Evolutionary conservation across 73 alveolate species (phyloP).

Genomic region (Symbiodinium natans): DNA sequence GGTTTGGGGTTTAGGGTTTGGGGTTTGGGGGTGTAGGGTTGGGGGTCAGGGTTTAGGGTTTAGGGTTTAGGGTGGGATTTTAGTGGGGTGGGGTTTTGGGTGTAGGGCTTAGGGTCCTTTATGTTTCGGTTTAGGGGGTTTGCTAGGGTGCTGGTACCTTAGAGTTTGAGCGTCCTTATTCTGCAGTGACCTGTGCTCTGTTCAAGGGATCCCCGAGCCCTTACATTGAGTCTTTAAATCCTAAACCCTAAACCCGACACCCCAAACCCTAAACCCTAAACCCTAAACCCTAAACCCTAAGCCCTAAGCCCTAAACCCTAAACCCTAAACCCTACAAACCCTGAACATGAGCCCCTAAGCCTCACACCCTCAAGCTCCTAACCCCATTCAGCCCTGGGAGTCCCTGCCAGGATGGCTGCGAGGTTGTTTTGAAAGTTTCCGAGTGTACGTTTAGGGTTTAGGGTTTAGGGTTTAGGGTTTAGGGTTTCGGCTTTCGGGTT

Average conservation of each 20-base stretch:
- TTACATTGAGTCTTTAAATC: no score
- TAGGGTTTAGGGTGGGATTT: no score
- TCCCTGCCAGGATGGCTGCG: no score
- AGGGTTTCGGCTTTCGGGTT: not conserved
- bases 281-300: not conserved
- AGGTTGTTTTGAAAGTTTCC: no score
- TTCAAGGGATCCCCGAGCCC: no score
- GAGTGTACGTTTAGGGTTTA: not conserved
- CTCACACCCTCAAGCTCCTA: not conserved
- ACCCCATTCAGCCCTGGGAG: not conserved
- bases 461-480: not conserved
- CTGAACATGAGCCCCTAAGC: no score
- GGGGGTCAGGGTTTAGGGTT: not conserved
- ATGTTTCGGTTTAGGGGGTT: no score
- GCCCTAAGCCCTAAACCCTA: not conserved
- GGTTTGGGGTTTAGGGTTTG: not conserved
- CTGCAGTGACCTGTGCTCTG: no score
- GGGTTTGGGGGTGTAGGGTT: not conserved
- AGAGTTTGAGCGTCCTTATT: no score
- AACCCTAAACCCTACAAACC: not conserved
- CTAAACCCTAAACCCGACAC: not conserved
- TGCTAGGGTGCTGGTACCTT: no score
- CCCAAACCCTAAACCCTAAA: not conserved
- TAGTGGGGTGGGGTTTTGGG: no score
- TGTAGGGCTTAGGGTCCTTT: no score